Evolutionary conservation across 2,329 filamentous ascomycete species (phyloP).

Genomic region (Ilyonectria robusta): DNA sequence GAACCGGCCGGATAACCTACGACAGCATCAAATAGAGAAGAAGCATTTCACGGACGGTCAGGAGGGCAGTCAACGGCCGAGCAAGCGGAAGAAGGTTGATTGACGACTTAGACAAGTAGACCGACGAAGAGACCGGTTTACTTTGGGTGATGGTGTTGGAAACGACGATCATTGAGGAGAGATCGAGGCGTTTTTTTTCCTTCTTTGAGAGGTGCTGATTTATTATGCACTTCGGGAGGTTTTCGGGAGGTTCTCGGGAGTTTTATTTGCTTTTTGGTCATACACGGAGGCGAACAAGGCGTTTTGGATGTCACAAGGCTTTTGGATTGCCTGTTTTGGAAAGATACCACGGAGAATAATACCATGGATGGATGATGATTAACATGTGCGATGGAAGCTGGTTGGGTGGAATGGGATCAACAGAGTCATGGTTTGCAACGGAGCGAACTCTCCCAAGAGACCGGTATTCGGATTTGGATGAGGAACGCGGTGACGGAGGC

Average conservation of each 20-base stretch:
- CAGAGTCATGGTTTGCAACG: slow-evolving; percentile 13
- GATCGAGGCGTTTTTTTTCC: background rate
- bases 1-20: slow-evolving; percentile 69
- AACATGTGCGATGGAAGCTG: slow-evolving; percentile 9
- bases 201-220: slow-evolving; percentile 1
- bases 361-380: slow-evolving; percentile 10
- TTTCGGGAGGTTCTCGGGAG: slow-evolving; percentile 8
- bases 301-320: slow-evolving; percentile 29
- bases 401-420: slow-evolving; percentile 16
- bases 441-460: slow-evolving; percentile 18
- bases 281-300: slow-evolving; percentile 29
- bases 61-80: slow-evolving; percentile 54
- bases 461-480: slow-evolving; percentile 22
- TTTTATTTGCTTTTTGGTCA: slow-evolving; percentile 20
- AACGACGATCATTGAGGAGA: background rate
- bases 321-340: slow-evolving; percentile 21
- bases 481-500: slow-evolving; percentile 8
- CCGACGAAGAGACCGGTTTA: background rate
- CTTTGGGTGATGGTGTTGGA: background rate
- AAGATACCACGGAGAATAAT: slow-evolving; percentile 41
- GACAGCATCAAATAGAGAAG: slow-evolving; percentile 71
- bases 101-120: slow-evolving; percentile 1
- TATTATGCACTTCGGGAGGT: background rate
- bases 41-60: slow-evolving; percentile 66
- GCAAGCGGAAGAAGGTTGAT: slow-evolving; percentile 63